Evolutionary conservation across 108 stramenopile genomes (phyloP), one percentile per base, ranked within the genome.

Genomic region (Nannochloropsis salina): DNA sequence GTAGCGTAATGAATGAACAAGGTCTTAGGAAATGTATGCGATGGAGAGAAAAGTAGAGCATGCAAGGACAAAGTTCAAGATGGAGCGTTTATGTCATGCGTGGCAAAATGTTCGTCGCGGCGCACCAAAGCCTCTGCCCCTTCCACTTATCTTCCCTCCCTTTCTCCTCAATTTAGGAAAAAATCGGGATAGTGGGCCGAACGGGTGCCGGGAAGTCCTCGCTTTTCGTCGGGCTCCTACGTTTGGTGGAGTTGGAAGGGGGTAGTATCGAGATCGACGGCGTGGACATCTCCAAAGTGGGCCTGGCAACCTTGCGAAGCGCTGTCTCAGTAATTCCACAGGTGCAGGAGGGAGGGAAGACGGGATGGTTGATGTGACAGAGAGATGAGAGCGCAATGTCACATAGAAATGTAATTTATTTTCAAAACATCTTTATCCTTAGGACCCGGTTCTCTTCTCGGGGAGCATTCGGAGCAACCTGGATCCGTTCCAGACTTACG

Each of bases 301-400:
- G 96, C 9, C 91, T 98, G 45, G 81, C 91, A 80, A 93, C 94
- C 21, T 90, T 98, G 42, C 93, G 98, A 40, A 90, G 92, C 42
- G 89, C 90, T 79, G 82, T 97, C n/a, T 94, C 95, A 21, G 96
- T 98, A 45, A 96, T 98, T 81, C 97, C 97, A 9, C 98, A 99
- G 87, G 87, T 83, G 80, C 44, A 31, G 44, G 84, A 82, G 74
- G 21, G 21, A 43, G 8, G 47, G 3, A 21, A 20, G 1, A n/a
- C 1, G 81, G 81, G 81, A 82, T 11, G 11, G 40, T 9, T 31
- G 81, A 21, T 20, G 81, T 21, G 81, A 82, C 9, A 82, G 11
- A 20, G 20, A 74, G 20, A 1, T 74, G 15, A 74, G 61, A 20
- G 20, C 61, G 15, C 1, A 74, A 74, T 74, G 18, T 15, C 20